Percentiles rank a stretch among this genome's conserved stretches.
Evolutionary conservation across 306 rosid genomes (phyloP).

Genomic region (Benincasa hispida): DNA sequence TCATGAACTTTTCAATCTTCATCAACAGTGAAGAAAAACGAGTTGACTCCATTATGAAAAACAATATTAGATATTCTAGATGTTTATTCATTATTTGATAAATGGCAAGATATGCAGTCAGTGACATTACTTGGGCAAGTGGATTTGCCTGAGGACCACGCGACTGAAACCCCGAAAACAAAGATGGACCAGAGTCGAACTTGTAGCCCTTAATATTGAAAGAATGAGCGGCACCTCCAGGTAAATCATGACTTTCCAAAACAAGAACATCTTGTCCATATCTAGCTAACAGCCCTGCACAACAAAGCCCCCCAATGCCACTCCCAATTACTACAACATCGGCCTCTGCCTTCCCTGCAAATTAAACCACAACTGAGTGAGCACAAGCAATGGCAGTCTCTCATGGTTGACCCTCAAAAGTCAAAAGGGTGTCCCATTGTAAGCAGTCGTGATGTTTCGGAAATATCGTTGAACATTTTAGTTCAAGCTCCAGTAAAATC

Average conservation of each 20-base stretch:
- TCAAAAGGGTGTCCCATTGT: neutral
- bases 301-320: slow-evolving; percentile 76
- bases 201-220: slow-evolving; percentile 60
- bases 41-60: neutral
- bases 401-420: neutral
- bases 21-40: neutral
- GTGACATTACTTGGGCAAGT: slow-evolving; percentile 50
- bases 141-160: slow-evolving; percentile 94
- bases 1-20: neutral
- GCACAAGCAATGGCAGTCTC: neutral
- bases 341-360: slow-evolving; percentile 44
- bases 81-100: neutral
- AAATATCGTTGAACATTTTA: neutral
- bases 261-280: slow-evolving; percentile 68
- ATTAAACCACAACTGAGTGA: neutral
- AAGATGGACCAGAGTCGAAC: slow-evolving; percentile 84
- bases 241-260: slow-evolving; percentile 66
- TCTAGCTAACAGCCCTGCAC: slow-evolving; percentile 73
- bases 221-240: slow-evolving; percentile 94
- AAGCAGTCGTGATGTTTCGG: neutral
- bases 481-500: neutral
- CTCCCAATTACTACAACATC: slow-evolving; percentile 82
- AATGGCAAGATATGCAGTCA: neutral
- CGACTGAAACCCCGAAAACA: slow-evolving; percentile 82
- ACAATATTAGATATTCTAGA: neutral